These are phyloP conservation scores for Draba incana DNA, from an alignment of 345 rosid species.

Conservation along the genomic window DNA sequence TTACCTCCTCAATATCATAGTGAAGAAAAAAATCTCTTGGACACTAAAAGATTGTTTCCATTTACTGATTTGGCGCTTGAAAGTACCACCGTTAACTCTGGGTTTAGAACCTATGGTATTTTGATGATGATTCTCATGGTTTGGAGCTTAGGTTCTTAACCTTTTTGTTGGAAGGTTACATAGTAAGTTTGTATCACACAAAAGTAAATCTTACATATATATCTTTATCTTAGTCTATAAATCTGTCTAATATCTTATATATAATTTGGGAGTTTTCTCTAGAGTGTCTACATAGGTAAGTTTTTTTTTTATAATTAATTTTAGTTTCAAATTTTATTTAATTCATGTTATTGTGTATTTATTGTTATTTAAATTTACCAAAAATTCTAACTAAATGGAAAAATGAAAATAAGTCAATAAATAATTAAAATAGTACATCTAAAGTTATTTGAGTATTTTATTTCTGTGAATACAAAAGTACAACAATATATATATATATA, in stretches of 20 bases:
- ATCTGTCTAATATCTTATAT: not conserved
- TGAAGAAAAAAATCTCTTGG: slow-evolving; percentile 64
- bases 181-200: slow-evolving; percentile 33
- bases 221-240: not conserved
- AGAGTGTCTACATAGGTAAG: too few species aligned
- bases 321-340: too few species aligned
- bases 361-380: too few species aligned
- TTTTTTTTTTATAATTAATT: too few species aligned
- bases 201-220: slow-evolving; percentile 1
- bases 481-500: too few species aligned
- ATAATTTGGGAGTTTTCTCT: too few species aligned
- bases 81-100: slow-evolving; percentile 45
- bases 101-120: slow-evolving; percentile 40
- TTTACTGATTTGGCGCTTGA: slow-evolving; percentile 50
- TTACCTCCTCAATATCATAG: slow-evolving; percentile 47
- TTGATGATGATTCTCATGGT: slow-evolving; percentile 43
- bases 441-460: too few species aligned
- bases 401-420: too few species aligned
- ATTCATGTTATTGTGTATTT: too few species aligned
- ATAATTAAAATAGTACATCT: too few species aligned
- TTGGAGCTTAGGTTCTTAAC: slow-evolving; percentile 37
- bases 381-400: too few species aligned
- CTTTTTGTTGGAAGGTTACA: slow-evolving; percentile 30
- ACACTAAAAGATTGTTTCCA: slow-evolving; percentile 59
- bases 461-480: too few species aligned